phyloP scores from a whole-genome alignment of 169 alveolate species.

The Cryptosporidium meleagridis region DNA sequence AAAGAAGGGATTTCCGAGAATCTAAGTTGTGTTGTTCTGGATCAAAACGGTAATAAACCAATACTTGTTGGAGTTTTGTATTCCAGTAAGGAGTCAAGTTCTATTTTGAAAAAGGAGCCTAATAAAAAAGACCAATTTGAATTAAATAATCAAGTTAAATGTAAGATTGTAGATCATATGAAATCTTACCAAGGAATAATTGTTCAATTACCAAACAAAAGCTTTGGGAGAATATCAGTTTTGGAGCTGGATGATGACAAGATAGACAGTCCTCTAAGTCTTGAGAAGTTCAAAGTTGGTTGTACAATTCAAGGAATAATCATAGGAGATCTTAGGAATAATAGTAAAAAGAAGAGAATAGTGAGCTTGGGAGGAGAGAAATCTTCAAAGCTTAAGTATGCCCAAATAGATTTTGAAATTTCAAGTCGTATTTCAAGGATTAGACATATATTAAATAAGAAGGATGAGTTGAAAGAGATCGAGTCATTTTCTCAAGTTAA shows the following conservation, averaged over 20 bases:
- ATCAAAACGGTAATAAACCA: background rate
- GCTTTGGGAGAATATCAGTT: conserved; percentile 51
- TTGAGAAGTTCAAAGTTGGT: conserved; percentile 37
- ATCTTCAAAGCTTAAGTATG: conserved; percentile 6
- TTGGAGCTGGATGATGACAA: conserved; percentile 50
- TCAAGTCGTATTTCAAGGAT: conserved; percentile 41
- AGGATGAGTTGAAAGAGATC: background rate
- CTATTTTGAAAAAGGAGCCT: background rate
- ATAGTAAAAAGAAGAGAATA: background rate
- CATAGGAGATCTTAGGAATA: background rate
- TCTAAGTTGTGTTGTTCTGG: background rate
- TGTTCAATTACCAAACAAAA: conserved; percentile 35
- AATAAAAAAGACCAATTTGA: background rate
- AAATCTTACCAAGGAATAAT: conserved; percentile 42
- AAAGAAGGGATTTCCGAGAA: background rate
- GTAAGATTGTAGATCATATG: conserved; percentile 39
- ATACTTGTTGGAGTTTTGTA: background rate
- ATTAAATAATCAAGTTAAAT: background rate
- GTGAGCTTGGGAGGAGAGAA: background rate
- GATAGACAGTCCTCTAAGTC: conserved; percentile 16
- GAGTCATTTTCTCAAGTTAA: background rate
- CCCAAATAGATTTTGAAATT: conserved; percentile 8
- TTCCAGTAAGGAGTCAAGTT: background rate
- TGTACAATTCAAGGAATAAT: conserved; percentile 1
- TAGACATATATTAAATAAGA: conserved; percentile 15